Conservation (phyloP, 495 filamentous ascomycete genomes). For the Hypoxylon lenormandii region DNA sequence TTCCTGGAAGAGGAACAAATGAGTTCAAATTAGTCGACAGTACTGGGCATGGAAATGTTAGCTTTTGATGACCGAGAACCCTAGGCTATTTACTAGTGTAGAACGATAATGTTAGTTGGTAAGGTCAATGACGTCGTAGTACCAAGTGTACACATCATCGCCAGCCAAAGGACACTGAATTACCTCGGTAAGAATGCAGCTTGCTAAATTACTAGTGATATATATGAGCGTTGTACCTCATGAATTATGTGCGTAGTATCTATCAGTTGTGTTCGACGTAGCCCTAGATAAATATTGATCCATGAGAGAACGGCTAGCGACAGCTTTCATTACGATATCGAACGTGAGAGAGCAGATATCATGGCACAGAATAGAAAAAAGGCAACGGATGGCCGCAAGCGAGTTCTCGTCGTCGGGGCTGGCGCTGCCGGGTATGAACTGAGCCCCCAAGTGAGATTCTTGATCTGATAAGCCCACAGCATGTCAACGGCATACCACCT, state of each 20-base stretch:
- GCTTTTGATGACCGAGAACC: background rate
- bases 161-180: constrained; percentile 1
- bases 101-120: background rate
- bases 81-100: constrained; percentile 5
- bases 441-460: background rate
- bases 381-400: constrained; percentile 53
- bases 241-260: background rate
- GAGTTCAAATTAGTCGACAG: background rate
- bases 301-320: constrained; percentile 12
- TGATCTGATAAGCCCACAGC: constrained; percentile 22
- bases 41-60: background rate
- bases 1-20: too few relatives aligned
- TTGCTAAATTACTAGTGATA: background rate
- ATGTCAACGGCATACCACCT: constrained; percentile 82
- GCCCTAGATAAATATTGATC: too few relatives aligned
- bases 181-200: background rate
- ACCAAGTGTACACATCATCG: constrained; percentile 35
- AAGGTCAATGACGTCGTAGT: constrained; percentile 36
- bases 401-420: constrained; percentile 71
- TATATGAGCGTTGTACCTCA: background rate
- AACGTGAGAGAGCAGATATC: constrained; percentile 10
- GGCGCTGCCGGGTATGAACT: constrained; percentile 67
- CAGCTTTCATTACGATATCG: constrained; percentile 24
- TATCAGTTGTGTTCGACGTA: background rate
- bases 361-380: constrained; percentile 37